Conservation (phyloP, 495 filamentous ascomycete species). For the Aspergillus olivimuriae region DNA sequence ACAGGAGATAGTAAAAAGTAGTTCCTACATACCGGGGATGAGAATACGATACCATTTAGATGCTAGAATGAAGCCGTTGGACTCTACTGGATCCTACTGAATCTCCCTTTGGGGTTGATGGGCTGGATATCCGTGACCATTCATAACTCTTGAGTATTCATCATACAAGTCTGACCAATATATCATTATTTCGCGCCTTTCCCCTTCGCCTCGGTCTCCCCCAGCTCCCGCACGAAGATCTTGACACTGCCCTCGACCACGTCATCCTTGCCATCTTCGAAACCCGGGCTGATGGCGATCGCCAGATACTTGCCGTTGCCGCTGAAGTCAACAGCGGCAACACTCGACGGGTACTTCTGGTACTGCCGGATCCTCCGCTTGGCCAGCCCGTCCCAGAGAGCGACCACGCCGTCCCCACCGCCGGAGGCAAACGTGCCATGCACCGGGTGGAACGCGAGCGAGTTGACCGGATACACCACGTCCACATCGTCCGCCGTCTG, state of each 20-base stretch:
- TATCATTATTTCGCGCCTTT: constrained; percentile 59
- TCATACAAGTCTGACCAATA: constrained; percentile 1
- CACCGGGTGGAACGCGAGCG: constrained; percentile 84
- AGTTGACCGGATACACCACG: constrained; percentile 92
- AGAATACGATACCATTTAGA: constrained; percentile 14
- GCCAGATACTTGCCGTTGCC: constrained; percentile 76
- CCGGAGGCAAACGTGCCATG: constrained; percentile 90
- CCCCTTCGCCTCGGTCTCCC: constrained; percentile 80
- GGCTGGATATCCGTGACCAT: background rate
- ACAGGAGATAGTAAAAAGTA: too few relatives aligned
- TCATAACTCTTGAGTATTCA: constrained; percentile 10
- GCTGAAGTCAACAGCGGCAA: constrained; percentile 72
- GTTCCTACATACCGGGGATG: background rate
- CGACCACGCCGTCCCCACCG: constrained; percentile 91
- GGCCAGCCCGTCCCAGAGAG: constrained; percentile 87
- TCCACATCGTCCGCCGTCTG: constrained; percentile 67
- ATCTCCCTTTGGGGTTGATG: background rate
- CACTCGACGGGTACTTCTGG: constrained; percentile 70
- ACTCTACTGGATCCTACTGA: too few relatives aligned
- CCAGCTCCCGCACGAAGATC: constrained; percentile 75
- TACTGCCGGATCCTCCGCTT: constrained; percentile 90
- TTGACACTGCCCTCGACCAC: constrained; percentile 61
- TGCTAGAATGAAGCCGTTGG: background rate
- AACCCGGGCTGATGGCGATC: constrained; percentile 79
- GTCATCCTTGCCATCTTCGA: constrained; percentile 85